Percentiles rank a stretch among this genome's conserved stretches.
phyloP scores from a whole-genome alignment of 495 filamentous ascomycete species.

The Neurospora africana region DNA sequence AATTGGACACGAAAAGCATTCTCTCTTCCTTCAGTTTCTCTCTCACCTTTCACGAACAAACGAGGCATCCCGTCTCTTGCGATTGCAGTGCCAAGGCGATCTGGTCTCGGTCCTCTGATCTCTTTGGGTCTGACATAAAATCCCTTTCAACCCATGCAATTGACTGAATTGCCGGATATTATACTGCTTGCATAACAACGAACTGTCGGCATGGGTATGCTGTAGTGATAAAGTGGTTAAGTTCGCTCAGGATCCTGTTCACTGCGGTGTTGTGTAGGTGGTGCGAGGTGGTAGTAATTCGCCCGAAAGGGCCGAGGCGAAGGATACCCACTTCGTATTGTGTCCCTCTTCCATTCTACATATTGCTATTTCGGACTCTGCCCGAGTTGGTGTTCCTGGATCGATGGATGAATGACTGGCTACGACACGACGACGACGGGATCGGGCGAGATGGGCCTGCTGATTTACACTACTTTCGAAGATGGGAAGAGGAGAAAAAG shows the following conservation, averaged over 20 bases:
- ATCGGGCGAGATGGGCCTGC: not conserved
- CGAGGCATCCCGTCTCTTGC: not conserved
- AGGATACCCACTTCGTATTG: not conserved
- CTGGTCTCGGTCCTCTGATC: not conserved
- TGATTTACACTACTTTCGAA: not conserved
- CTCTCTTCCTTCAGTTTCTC: not conserved
- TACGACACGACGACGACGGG: not conserved
- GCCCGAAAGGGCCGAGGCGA: not conserved
- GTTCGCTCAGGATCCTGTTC: not conserved
- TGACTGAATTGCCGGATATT: not conserved
- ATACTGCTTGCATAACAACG: not conserved
- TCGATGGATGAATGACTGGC: not conserved
- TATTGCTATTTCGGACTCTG: not conserved
- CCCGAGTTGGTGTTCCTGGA: not conserved
- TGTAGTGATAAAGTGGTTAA: not conserved
- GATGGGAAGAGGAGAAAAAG: not conserved
- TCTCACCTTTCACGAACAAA: not conserved
- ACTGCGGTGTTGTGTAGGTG: not conserved
- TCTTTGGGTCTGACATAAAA: not conserved
- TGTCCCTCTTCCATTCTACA: not conserved
- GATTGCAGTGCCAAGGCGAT: not conserved
- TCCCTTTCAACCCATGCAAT: not conserved
- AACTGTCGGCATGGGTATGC: not conserved
- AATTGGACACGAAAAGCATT: not conserved
- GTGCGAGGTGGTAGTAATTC: not conserved